Conservation (phyloP, 108 stramenopile species). For the Chaetoceros muelleri region DNA sequence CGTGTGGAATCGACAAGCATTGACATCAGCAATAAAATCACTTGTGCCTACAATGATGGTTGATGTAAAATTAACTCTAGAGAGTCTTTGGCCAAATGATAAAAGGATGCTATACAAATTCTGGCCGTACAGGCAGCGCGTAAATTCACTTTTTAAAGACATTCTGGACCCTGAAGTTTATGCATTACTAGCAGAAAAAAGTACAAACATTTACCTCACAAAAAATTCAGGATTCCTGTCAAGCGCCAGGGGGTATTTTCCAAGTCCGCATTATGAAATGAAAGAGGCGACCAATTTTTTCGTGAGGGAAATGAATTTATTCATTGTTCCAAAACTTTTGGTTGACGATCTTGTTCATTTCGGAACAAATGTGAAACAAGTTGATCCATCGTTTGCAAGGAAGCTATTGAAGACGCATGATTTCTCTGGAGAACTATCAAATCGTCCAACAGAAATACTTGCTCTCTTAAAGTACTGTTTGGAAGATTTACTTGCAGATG, state of each 20-base stretch:
- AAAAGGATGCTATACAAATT: not conserved
- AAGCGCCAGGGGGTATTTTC: not conserved
- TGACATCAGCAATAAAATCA: not conserved
- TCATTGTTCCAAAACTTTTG: not conserved
- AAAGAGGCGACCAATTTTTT: not conserved
- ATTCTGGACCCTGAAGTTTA: not conserved
- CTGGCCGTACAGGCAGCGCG: not conserved
- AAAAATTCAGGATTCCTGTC: not conserved
- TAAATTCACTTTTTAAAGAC: not conserved
- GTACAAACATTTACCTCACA: not conserved
- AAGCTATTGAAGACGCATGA: not conserved
- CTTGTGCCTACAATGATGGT: not conserved
- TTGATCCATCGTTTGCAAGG: not conserved
- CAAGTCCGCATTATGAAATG: not conserved
- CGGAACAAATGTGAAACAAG: not conserved
- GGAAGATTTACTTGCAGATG: not conserved
- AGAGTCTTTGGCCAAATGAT: not conserved
- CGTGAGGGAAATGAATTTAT: not conserved
- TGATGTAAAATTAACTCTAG: not conserved
- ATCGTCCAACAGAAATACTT: not conserved
- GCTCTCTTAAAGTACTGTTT: not conserved
- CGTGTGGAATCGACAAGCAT: conserved; percentile 3
- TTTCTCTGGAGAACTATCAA: not conserved
- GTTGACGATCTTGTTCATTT: not conserved
- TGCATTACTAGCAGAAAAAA: not conserved